These are phyloP conservation scores for Serendipita sp. DNA, from an alignment of 1,284 basidiomycete species.

Conservation along the genomic window DNA sequence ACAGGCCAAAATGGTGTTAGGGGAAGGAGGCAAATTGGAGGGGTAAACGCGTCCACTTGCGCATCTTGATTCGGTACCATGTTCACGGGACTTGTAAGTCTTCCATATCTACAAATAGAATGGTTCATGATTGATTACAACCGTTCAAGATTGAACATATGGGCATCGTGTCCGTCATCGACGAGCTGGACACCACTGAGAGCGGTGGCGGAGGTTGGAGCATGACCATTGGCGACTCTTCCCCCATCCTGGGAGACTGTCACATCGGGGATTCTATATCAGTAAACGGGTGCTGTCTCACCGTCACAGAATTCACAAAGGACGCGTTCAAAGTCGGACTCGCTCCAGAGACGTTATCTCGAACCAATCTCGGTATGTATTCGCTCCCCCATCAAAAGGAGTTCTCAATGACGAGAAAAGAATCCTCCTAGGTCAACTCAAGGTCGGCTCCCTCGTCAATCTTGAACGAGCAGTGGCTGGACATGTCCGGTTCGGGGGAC, in stretches of 20 bases:
- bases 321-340: conserved; percentile 77
- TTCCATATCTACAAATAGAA: not conserved
- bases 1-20: too few species aligned
- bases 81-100: conserved; percentile 21
- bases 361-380: conserved; percentile 76
- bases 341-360: conserved; percentile 84
- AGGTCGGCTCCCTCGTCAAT: conserved; percentile 74
- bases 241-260: conserved; percentile 77
- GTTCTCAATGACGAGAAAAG: not conserved
- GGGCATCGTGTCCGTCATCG: conserved; percentile 52
- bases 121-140: not conserved
- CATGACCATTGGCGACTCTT: conserved; percentile 63
- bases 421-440: conserved; percentile 46
- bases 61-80: conserved; percentile 10
- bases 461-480: conserved; percentile 91
- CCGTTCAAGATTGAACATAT: conserved; percentile 61
- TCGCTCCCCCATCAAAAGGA: not conserved
- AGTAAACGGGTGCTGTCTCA: conserved; percentile 74
- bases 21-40: too few species aligned
- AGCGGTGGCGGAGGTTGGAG: conserved; percentile 57
- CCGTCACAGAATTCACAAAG: conserved; percentile 71
- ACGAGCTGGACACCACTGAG: conserved; percentile 32
- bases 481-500: conserved; percentile 86
- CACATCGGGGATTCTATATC: conserved; percentile 91
- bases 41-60: not conserved